phyloP scores from a whole-genome alignment of 129 eudicot species.

The Tanacetum coccineum region DNA sequence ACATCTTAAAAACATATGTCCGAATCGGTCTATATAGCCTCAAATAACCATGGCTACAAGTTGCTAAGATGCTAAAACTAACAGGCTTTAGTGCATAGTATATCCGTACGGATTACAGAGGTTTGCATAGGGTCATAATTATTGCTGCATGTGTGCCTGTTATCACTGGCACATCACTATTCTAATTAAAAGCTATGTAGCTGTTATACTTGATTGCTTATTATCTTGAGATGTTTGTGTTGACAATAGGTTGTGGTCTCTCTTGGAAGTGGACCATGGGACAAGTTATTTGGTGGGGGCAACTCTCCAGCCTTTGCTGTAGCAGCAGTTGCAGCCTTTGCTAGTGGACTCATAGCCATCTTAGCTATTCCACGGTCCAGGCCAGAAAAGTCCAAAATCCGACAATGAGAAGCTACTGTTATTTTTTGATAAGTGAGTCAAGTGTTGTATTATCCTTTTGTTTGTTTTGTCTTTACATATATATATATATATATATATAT shows the following conservation, averaged over 20 bases:
- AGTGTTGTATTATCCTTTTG: conserved; percentile 39
- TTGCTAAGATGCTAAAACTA: no score
- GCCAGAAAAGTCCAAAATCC: conserved; percentile 63
- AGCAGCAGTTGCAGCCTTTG: conserved; percentile 73
- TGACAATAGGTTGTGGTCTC: conserved; percentile 72
- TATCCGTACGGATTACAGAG: no score
- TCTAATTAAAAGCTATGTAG: background rate
- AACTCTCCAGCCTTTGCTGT: conserved; percentile 84
- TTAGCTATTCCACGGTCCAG: conserved; percentile 85
- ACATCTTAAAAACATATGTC: no score
- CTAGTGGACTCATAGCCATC: conserved; percentile 88
- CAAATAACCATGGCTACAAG: no score
- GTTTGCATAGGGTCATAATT: background rate
- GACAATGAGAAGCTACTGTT: conserved; percentile 37
- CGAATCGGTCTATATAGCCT: no score
- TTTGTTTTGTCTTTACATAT: conserved; percentile 8
- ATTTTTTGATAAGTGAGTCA: conserved; percentile 25
- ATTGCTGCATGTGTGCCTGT: background rate
- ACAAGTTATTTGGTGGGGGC: conserved; percentile 82
- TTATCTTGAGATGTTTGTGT: conserved; percentile 14
- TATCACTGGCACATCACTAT: background rate
- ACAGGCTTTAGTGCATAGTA: no score
- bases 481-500: no score
- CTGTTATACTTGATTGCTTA: background rate
- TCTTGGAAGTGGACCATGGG: conserved; percentile 98